phyloP scores from a whole-genome alignment of 306 rosid genomes.

The Mimosa pudica region DNA sequence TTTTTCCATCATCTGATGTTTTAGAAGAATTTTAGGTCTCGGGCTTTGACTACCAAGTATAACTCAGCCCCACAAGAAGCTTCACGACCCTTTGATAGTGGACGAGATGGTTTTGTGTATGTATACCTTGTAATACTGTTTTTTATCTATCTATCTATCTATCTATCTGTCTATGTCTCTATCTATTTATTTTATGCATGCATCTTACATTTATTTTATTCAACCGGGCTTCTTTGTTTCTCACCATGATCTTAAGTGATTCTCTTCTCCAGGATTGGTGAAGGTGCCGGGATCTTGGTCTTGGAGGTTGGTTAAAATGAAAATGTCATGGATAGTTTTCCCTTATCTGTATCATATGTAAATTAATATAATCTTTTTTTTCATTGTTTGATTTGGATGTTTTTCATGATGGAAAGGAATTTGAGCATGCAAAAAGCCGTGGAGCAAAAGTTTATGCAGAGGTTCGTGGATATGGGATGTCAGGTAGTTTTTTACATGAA shows the following conservation, averaged over 20 bases:
- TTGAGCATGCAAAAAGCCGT: constrained; percentile 80
- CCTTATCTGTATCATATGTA: constrained; percentile 16
- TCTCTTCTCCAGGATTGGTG: constrained; percentile 74
- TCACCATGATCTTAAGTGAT: constrained; percentile 32
- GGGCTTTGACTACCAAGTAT: constrained; percentile 78
- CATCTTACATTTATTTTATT: constrained; percentile 21
- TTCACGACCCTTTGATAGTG: constrained; percentile 84
- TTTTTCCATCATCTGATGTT: constrained; percentile 2
- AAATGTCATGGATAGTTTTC: neutral
- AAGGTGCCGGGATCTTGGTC: constrained; percentile 87
- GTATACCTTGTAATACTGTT: constrained; percentile 36
- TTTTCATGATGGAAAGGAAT: constrained; percentile 61
- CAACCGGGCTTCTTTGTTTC: constrained; percentile 23
- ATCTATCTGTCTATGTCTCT: constrained; percentile 26
- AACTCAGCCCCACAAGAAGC: constrained; percentile 86
- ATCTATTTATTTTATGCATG: constrained; percentile 9
- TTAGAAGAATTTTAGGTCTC: constrained; percentile 58
- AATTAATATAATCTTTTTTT: constrained; percentile 22
- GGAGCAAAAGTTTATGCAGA: constrained; percentile 91
- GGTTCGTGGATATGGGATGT: constrained; percentile 93
- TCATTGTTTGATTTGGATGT: constrained; percentile 26
- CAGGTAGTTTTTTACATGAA: constrained; percentile 56
- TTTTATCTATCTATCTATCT: neutral
- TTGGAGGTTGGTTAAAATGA: constrained; percentile 72
- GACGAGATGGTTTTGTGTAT: constrained; percentile 95